phyloP scores from a whole-genome alignment of 306 rosid genomes.

The Cicer judaicum region DNA sequence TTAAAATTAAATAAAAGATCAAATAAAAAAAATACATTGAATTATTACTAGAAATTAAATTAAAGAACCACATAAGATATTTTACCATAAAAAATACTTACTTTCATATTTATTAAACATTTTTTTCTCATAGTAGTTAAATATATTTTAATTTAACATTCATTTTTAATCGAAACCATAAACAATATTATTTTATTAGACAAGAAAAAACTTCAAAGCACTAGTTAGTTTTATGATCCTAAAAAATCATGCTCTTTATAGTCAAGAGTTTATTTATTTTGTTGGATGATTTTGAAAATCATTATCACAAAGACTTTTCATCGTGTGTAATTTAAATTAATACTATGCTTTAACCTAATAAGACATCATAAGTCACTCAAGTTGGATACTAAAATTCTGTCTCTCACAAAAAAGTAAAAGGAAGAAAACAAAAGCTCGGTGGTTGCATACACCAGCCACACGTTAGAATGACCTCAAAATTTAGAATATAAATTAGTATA shows the following conservation, averaged over 20 bases:
- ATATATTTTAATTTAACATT: too few species aligned
- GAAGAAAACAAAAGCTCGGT: conserved; percentile 9
- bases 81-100: too few species aligned
- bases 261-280: conserved; percentile 29
- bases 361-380: conserved; percentile 38
- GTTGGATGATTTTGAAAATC: conserved; percentile 39
- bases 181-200: background rate
- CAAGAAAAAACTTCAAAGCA: conserved; percentile 23
- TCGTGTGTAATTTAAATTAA: background rate
- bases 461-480: conserved; percentile 49
- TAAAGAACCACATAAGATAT: too few species aligned
- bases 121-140: too few species aligned
- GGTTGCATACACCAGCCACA: conserved; percentile 45
- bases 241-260: conserved; percentile 12
- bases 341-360: conserved; percentile 37
- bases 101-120: too few species aligned
- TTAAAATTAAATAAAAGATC: too few species aligned
- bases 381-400: conserved; percentile 30
- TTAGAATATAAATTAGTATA: background rate
- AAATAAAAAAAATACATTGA: too few species aligned
- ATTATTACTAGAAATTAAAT: too few species aligned
- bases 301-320: conserved; percentile 24
- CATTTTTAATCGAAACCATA: too few species aligned
- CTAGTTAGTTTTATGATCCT: conserved; percentile 4
- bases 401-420: conserved; percentile 34